Conservation (phyloP, 139 green algal genomes). For the Spirogloea muscicola region DNA sequence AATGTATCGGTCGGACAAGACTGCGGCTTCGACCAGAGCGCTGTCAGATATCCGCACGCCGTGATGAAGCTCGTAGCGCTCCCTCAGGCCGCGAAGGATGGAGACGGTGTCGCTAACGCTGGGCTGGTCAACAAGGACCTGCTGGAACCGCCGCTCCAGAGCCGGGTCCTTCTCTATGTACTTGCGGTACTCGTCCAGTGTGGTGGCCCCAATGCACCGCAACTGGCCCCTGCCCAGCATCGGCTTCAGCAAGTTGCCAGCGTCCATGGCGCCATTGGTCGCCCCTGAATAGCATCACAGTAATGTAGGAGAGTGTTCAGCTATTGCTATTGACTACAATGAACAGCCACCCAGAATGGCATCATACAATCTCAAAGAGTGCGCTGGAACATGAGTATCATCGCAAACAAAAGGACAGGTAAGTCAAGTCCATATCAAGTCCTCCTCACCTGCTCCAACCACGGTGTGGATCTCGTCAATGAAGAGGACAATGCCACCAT, state of each 20-base stretch:
- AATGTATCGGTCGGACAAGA: constrained; percentile 93
- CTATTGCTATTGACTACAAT: too few species aligned
- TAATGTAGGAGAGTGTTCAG: too few species aligned
- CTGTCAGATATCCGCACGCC: constrained; percentile 91
- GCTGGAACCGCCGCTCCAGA: constrained; percentile 91
- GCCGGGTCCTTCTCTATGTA: constrained; percentile 99
- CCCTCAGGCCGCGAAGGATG: constrained; percentile 90
- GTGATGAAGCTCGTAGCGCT: constrained; percentile 97
- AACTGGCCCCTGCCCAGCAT: constrained; percentile 87
- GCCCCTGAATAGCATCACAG: constrained; percentile 23
- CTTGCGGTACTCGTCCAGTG: constrained; percentile 96
- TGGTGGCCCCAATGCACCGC: constrained; percentile 95
- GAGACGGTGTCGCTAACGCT: constrained; percentile 88
- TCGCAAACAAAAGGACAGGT: too few species aligned
- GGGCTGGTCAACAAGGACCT: constrained; percentile 92
- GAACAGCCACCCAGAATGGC: too few species aligned
- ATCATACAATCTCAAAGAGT: too few species aligned
- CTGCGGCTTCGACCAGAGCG: constrained; percentile 91
- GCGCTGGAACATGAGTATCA: too few species aligned
- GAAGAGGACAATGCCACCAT: constrained; percentile 91
- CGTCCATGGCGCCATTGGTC: constrained; percentile 84
- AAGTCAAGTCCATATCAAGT: too few species aligned
- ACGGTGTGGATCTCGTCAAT: constrained; percentile 99
- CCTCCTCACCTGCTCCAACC: constrained; percentile 60
- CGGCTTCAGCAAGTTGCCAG: constrained; percentile 95